Conservation (phyloP, 2,329 filamentous ascomycete genomes). For the Bipolaris gigantea region DNA sequence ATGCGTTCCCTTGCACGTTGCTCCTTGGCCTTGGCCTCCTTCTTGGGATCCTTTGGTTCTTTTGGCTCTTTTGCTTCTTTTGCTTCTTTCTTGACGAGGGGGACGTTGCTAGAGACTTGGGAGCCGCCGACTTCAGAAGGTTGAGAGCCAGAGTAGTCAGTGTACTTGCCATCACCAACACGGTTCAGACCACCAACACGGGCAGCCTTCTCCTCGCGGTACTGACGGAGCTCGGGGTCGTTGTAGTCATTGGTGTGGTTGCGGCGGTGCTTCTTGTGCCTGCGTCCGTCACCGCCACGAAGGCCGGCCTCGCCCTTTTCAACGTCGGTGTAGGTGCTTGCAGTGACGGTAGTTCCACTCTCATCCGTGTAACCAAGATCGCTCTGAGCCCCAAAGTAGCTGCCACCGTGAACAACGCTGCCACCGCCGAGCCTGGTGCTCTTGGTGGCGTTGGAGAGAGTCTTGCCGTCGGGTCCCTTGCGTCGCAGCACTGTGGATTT, state of each 20-base stretch:
- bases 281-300: slow-evolving; percentile 45
- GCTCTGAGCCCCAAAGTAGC: slow-evolving; percentile 41
- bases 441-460: slow-evolving; percentile 78
- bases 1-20: slow-evolving; percentile 54
- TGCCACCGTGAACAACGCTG: slow-evolving; percentile 71
- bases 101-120: slow-evolving; percentile 43
- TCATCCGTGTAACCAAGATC: slow-evolving; percentile 51
- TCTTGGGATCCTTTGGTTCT: slow-evolving; percentile 47
- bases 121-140: slow-evolving; percentile 60
- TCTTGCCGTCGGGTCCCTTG: slow-evolving; percentile 84
- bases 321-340: slow-evolving; percentile 47
- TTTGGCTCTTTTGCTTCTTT: slow-evolving; percentile 11
- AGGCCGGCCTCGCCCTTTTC: slow-evolving; percentile 49
- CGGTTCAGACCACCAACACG: slow-evolving; percentile 88
- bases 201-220: slow-evolving; percentile 83
- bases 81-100: slow-evolving; percentile 51
- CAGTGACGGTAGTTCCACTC: slow-evolving; percentile 49
- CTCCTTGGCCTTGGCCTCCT: slow-evolving; percentile 44
- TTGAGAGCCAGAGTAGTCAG: slow-evolving; percentile 72
- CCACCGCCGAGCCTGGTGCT: slow-evolving; percentile 85
- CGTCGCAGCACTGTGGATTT: slow-evolving; percentile 90
- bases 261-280: slow-evolving; percentile 52
- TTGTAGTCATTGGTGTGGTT: slow-evolving; percentile 57
- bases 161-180: slow-evolving; percentile 74
- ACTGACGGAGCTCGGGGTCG: slow-evolving; percentile 70